These are phyloP conservation scores for Trichophyton verrucosum DNA, from an alignment of 2,329 filamentous ascomycete species.

Conservation along the genomic window DNA sequence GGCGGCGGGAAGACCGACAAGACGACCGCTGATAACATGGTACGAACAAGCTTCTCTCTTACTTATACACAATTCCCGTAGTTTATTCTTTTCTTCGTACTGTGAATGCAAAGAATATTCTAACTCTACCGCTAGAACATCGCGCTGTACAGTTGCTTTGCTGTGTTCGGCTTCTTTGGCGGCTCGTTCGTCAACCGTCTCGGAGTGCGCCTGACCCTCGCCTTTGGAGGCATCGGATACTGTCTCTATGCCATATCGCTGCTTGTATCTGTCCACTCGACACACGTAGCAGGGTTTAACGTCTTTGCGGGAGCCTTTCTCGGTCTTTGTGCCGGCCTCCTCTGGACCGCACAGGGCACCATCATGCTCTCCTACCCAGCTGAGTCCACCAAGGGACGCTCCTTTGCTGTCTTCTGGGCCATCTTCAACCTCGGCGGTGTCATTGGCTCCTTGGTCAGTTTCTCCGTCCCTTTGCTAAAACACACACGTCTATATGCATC, in stretches of 20 bases:
- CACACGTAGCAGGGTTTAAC: conserved; percentile 36
- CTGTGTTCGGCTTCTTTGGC: conserved; percentile 51
- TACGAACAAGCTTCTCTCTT: background rate
- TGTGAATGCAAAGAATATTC: background rate
- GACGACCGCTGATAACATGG: conserved; percentile 47
- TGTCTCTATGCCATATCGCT: conserved; percentile 39
- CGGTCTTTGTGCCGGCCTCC: conserved; percentile 37
- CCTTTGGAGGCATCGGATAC: conserved; percentile 37
- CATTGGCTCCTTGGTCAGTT: conserved; percentile 58
- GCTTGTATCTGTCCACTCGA: conserved; percentile 38
- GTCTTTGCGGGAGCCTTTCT: conserved; percentile 39
- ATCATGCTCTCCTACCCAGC: conserved; percentile 68
- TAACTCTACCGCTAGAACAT: conserved; percentile 39
- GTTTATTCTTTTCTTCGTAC: background rate
- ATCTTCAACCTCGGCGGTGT: conserved; percentile 90
- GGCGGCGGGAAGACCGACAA: conserved; percentile 49
- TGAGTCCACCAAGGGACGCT: conserved; percentile 71
- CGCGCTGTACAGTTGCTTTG: conserved; percentile 61
- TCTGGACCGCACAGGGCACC: conserved; percentile 42
- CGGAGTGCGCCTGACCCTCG: conserved; percentile 32
- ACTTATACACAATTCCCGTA: background rate
- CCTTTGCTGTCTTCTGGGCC: conserved; percentile 86
- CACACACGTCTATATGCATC: no score
- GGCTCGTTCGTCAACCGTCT: conserved; percentile 39
- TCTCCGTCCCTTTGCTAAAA: no score